Percentiles rank a stretch among this genome's conserved stretches.
Evolutionary conservation across 2,329 filamentous ascomycete species (phyloP).

Genomic region (Ceratocystiopsis sp.): DNA sequence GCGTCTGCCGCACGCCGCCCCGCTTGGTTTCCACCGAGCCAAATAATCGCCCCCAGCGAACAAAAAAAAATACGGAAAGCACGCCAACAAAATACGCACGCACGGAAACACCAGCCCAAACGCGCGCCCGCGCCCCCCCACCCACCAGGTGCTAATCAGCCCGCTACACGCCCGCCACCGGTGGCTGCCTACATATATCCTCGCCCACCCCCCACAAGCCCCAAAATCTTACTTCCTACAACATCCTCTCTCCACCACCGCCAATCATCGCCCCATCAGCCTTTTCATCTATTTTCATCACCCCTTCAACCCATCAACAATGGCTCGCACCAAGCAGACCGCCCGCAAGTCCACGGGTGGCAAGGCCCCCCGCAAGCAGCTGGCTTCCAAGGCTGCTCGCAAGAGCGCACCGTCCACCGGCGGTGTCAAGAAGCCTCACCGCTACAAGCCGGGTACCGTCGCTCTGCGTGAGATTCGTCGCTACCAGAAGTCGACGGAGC

Average conservation of each 20-base stretch:
- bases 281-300: constrained; percentile 4
- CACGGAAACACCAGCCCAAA: neutral
- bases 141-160: constrained; percentile 16
- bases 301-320: constrained; percentile 21
- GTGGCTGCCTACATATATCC: constrained; percentile 20
- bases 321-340: constrained; percentile 51
- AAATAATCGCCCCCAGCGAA: too few species aligned
- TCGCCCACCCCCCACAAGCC: constrained; percentile 24
- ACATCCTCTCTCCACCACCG: constrained; percentile 16
- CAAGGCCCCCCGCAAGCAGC: constrained; percentile 82
- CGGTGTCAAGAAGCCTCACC: constrained; percentile 91
- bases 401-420: constrained; percentile 96
- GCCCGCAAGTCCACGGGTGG: constrained; percentile 64
- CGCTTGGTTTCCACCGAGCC: too few species aligned
- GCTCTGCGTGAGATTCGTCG: constrained; percentile 96
- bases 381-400: constrained; percentile 96
- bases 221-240: constrained; percentile 19
- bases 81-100: neutral
- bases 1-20: too few species aligned
- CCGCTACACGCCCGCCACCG: constrained; percentile 14
- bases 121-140: neutral
- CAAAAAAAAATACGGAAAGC: constrained; percentile 1
- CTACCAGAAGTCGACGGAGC: constrained; percentile 95
- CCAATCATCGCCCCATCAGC: constrained; percentile 15
- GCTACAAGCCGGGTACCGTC: constrained; percentile 82